Evolutionary conservation across 176 grass and related monocot species (phyloP).

Genomic region (Musa beccarii): DNA sequence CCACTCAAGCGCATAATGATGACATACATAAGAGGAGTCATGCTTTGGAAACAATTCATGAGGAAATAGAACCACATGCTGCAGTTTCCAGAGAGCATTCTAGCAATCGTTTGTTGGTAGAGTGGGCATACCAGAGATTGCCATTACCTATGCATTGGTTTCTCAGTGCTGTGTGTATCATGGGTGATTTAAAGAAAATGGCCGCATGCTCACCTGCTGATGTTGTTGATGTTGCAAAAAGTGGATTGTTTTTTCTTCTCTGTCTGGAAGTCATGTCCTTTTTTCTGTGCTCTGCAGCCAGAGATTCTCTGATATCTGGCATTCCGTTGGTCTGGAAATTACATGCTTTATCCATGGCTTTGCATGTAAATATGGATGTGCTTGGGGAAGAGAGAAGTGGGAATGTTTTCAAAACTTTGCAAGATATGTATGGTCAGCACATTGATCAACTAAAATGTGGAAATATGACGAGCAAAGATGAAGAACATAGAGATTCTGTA

Average conservation of each 20-base stretch:
- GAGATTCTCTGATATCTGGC: conserved; percentile 23
- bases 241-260: conserved; percentile 76
- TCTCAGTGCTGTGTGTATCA: conserved; percentile 68
- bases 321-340: conserved; percentile 80
- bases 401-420: conserved; percentile 65
- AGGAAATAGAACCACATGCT: conserved; percentile 57
- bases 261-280: conserved; percentile 60
- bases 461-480: conserved; percentile 16
- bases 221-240: conserved; percentile 43
- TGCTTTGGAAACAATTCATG: conserved; percentile 67
- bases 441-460: conserved; percentile 28
- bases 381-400: conserved; percentile 69
- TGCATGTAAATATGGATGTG: conserved; percentile 53
- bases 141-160: conserved; percentile 77
- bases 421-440: conserved; percentile 65
- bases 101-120: conserved; percentile 35
- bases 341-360: conserved; percentile 69
- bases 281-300: conserved; percentile 28
- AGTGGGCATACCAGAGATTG: conserved; percentile 77
- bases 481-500: conserved; percentile 9
- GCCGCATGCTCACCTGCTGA: conserved; percentile 18
- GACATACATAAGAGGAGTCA: conserved; percentile 25
- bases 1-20: conserved; percentile 26
- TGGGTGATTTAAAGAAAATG: conserved; percentile 43
- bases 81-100: conserved; percentile 24